Evolutionary conservation across 1,284 basidiomycete species (phyloP), one percentile per base, ranked within the genome.

Genomic region (Cutaneotrichosporon curvatum): DNA sequence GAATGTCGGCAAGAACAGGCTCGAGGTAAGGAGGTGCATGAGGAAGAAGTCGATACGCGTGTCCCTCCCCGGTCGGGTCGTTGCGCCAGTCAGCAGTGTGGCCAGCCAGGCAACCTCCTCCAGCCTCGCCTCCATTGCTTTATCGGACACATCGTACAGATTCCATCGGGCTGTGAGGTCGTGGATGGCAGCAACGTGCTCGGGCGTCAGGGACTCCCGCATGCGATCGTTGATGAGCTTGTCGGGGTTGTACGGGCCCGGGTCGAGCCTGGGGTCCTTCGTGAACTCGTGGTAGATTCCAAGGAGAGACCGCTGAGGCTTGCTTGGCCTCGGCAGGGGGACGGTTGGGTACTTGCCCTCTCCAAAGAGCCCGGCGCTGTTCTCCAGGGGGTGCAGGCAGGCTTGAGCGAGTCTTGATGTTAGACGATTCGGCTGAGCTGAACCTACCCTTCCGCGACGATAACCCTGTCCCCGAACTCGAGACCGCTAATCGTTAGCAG

Each of bases 371-470:
- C 35, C 11, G 14, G 94, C 92, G 74, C 97, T 97, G 77, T 95
- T 96, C 77, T 97, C 94, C 37, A 94, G 91, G 71, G 97, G 92
- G 70, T 95, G 90, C 37, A 95, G 94, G 62, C 88, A 94, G 10
- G 95, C 92, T 76, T 97, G 52, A 14, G 81, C 80, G 12, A 82
- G 70, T 31, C 79, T 62, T 19, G 25, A 5, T 28, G 37, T 8
- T 25, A 21, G 25, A 6, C 4, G 3, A 8, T 15, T 8, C 16
- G 11, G 4, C 18, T 1, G 4, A 16, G 16, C 14, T 2, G 21
- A 30, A 45, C 60, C 38, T 36, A 76, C 76, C 78, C 67, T 68
- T 78, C 76, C 4, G 80, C 79, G 1, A 82, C 67, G 56, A 81
- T 70, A 1, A 75, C 69, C 43, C 76, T 72, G 49, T 77, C 78